Percentiles rank a stretch among this genome's conserved stretches.
Evolutionary conservation across 1,139 yeast species (phyloP).

Genomic region (Yamadazyma blattariae): DNA sequence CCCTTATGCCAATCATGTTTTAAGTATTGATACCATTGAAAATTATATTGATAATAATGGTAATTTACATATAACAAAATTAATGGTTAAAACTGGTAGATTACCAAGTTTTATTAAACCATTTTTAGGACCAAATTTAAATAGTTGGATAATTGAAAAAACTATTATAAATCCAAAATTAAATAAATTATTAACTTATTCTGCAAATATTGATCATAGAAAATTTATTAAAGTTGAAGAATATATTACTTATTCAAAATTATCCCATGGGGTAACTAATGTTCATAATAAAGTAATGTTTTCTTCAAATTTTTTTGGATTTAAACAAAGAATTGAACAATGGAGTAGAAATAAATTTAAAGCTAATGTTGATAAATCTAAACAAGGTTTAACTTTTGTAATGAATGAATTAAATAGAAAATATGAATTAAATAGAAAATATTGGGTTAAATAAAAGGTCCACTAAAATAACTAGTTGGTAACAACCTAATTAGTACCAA

Average conservation of each 20-base stretch:
- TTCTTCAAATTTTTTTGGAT: slow-evolving; percentile 66
- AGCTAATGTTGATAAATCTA: slow-evolving; percentile 63
- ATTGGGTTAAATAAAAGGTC: too few relatives aligned
- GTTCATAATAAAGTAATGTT: slow-evolving; percentile 62
- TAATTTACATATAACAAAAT: slow-evolving; percentile 65
- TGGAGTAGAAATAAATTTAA: slow-evolving; percentile 78
- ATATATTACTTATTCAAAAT: slow-evolving; percentile 45
- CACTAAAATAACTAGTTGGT: too few relatives aligned
- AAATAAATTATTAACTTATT: slow-evolving; percentile 62
- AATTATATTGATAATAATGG: slow-evolving; percentile 59
- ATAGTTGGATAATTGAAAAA: slow-evolving; percentile 83
- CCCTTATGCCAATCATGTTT: slow-evolving; percentile 87
- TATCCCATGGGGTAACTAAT: slow-evolving; percentile 27
- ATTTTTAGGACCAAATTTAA: slow-evolving; percentile 67
- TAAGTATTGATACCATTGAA: slow-evolving; percentile 76
- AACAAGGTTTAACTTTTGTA: slow-evolving; percentile 74
- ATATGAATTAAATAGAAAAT: too few relatives aligned
- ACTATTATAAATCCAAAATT: slow-evolving; percentile 67
- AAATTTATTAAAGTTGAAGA: slow-evolving; percentile 80
- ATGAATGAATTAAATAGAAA: slow-evolving; percentile 46
- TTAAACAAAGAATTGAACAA: slow-evolving; percentile 71
- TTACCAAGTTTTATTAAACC: slow-evolving; percentile 81
- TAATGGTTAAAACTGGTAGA: slow-evolving; percentile 77
- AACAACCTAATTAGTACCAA: too few relatives aligned
- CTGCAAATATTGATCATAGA: slow-evolving; percentile 84